Evolutionary conservation across 1,284 basidiomycete species (phyloP), one percentile per base, ranked within the genome.

Genomic region (Mycosarcoma maydis): DNA sequence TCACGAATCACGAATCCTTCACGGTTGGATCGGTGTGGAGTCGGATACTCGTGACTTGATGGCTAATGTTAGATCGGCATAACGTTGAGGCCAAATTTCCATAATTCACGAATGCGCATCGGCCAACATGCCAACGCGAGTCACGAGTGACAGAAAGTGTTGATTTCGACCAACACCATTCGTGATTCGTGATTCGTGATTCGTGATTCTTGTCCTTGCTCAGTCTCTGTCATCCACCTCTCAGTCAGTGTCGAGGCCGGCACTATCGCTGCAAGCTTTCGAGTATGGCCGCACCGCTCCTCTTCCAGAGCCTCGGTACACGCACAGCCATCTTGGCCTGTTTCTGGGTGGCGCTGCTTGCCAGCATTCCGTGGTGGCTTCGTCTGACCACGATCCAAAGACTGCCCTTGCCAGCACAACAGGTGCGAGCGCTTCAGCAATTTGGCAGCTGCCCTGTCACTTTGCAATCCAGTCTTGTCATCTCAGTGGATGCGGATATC

Each of bases 361-460:
- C 69, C 19, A 57, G 64, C 34, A 34, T 76, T 13, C 78, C 77
- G 13, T 62, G 57, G 0, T 80, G 78, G 78, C 70, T 75, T 48
- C 40, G 48, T 1, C 43, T 67, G 10, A 80, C 78, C 11, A 75
- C 70, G 4, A 80, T 79, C 36, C 51, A 57, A 26, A 59, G 78
- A 10, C 48, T 77, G 24, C 66, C 77, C 6, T 44, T 80, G 24
- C 78, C 78, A 2, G 46, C 44, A 17, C 26, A 34, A 0, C 41
- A 69, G 22, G 53, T 78, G 23, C 45, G 47, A 30, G 47, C 40
- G 20, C 56, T 69, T 22, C 44, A 61, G n/a, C 16, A 22, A 2
- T 24, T 37, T 3, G 62, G 29, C 4, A 46, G 27, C 6, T 75
- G 73, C 37, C 73, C 73, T 6, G 32, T 76, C 24, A 48, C 41